Conservation (phyloP, 208 protist species). For the Wallacemonas sp. region DNA sequence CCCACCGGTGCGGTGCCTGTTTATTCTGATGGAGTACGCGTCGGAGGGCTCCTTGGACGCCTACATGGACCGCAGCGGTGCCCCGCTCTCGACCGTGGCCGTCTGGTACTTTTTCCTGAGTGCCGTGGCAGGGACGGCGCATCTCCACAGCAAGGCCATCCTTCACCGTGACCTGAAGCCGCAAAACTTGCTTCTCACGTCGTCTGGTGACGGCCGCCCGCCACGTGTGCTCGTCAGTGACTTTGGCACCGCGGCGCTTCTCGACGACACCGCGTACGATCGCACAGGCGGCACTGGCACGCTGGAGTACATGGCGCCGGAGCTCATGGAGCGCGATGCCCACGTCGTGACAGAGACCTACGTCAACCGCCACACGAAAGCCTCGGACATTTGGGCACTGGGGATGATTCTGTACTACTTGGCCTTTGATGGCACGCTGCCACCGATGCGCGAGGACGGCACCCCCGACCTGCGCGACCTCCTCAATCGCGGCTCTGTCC, state of each 20-base stretch:
- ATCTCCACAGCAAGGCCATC: constrained; percentile 84
- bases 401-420: constrained; percentile 90
- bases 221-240: constrained; percentile 87
- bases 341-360: constrained; percentile 34
- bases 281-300: constrained; percentile 86
- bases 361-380: constrained; percentile 65
- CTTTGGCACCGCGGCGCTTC: constrained; percentile 82
- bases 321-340: constrained; percentile 72
- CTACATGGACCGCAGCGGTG: constrained; percentile 75
- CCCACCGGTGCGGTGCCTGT: constrained; percentile 85
- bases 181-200: constrained; percentile 85
- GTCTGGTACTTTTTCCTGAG: constrained; percentile 92
- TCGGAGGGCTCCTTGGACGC: constrained; percentile 79
- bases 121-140: constrained; percentile 71
- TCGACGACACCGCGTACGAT: constrained; percentile 61
- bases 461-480: constrained; percentile 41
- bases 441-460: constrained; percentile 36
- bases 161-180: constrained; percentile 90
- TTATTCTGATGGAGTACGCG: constrained; percentile 93
- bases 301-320: constrained; percentile 90
- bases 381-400: constrained; percentile 86
- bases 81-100: constrained; percentile 66
- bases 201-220: constrained; percentile 28
- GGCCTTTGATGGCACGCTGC: constrained; percentile 49
- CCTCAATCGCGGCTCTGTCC: constrained; percentile 24